Evolutionary conservation across 2,329 filamentous ascomycete species (phyloP), one percentile per base, ranked within the genome.

Genomic region (Cladosporium velox): DNA sequence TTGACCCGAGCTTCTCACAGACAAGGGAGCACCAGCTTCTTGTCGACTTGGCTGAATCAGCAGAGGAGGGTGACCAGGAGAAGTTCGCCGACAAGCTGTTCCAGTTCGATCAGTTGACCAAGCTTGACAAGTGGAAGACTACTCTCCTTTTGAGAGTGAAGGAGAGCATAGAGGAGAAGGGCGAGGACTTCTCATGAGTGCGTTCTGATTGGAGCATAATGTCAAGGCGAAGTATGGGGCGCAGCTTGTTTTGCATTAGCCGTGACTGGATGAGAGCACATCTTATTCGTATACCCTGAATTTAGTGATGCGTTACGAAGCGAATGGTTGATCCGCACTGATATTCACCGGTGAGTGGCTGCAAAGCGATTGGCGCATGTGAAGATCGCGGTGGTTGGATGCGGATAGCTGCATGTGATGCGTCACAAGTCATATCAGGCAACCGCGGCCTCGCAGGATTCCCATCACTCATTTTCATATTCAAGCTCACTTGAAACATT

Each of bases 41-140:
- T 49, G 83, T 85, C 8, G 93, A 97, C 77, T 82, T 98, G 44
- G 82, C 87, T 35, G 88, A 90, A 67, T 87, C 91, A 4, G 85
- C 97, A 66, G 89, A 95, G 75, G 85, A 87, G 35, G 89, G 89
- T 65, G 91, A 96, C 73, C 89, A 91, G 77, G 92, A 97, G 73
- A 84, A 85, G 68, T 98, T 96, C 74, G 87, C 90, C 26, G 92
- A 96, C 75, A 93, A 93, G 78, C 80, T 95, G 69, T 96, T 91
- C 83, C 89, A 94, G 77, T 98, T 88, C 76, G 93, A 97, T 78
- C 91, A 96, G 82, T 85, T 97, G 81, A 95, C 89, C 81, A 95
- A 95, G 84, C 82, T 98, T 75, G 93, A 97, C 77, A 95, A 94
- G 83, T 98, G 94, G 94, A 97, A 97, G 90, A 97, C 91, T 60